These are phyloP conservation scores for Lophiotrema nucula DNA, from an alignment of 495 filamentous ascomycete species.

Conservation along the genomic window DNA sequence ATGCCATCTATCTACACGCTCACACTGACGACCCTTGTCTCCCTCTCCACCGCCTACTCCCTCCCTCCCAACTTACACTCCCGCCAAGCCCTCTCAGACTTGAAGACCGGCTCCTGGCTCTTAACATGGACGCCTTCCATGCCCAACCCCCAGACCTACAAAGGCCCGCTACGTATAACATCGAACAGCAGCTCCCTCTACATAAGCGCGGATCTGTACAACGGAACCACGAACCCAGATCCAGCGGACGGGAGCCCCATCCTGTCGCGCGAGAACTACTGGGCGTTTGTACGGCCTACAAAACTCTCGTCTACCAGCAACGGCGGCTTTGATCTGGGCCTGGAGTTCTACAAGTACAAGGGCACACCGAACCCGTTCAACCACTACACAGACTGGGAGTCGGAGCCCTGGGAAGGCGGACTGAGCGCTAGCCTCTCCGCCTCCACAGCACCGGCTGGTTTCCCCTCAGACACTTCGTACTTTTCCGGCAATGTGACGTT, in stretches of 20 bases:
- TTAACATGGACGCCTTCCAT: slow-evolving; percentile 3
- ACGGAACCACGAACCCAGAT: slow-evolving; percentile 8
- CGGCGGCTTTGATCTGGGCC: neutral
- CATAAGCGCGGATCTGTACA: slow-evolving; percentile 16
- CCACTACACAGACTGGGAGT: slow-evolving; percentile 5
- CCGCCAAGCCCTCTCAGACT: neutral
- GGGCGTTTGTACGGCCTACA: slow-evolving; percentile 3
- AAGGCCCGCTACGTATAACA: slow-evolving; percentile 14
- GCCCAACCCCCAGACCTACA: slow-evolving; percentile 3
- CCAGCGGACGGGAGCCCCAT: slow-evolving; percentile 13
- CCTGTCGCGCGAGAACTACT: slow-evolving; percentile 16
- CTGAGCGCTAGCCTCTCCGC: neutral
- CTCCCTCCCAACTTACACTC: neutral
- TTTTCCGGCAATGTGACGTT: slow-evolving; percentile 5
- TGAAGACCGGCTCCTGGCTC: slow-evolving; percentile 6
- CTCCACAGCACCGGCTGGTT: slow-evolving; percentile 1
- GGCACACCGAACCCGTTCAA: neutral
- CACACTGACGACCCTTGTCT: neutral
- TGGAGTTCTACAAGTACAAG: slow-evolving; percentile 6
- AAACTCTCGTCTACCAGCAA: neutral
- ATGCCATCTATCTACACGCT: neutral
- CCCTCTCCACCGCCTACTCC: neutral
- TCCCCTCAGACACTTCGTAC: slow-evolving; percentile 1
- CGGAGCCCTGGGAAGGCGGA: neutral
- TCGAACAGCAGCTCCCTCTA: neutral